Evolutionary conservation across 129 eudicot species (phyloP).

Genomic region (Gnaphalium uliginosum): DNA sequence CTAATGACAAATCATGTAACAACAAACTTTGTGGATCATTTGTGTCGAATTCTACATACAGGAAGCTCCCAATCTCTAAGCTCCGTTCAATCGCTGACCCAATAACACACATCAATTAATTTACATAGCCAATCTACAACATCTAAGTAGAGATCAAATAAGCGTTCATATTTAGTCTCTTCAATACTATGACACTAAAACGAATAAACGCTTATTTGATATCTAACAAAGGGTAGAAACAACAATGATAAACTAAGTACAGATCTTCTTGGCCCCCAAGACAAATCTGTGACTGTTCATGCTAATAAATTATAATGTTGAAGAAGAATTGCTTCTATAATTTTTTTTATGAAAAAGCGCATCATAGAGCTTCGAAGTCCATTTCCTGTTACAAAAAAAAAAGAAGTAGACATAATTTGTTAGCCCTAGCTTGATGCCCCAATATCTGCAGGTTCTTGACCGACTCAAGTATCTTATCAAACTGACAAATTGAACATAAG

Average conservation of each 20-base stretch:
- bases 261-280: neutral
- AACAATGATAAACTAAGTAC: conserved; percentile 21
- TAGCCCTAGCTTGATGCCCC: neutral
- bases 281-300: neutral
- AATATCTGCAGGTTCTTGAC: neutral
- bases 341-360: neutral
- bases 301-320: neutral
- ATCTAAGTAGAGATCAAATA: conserved; percentile 5
- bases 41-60: too few species aligned
- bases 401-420: neutral
- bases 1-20: too few species aligned
- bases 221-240: conserved; percentile 28
- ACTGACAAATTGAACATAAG: neutral
- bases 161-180: conserved; percentile 1
- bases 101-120: conserved; percentile 7
- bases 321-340: neutral
- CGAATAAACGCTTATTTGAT: conserved; percentile 8
- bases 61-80: too few species aligned
- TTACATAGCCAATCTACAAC: conserved; percentile 13
- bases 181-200: neutral
- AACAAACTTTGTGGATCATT: too few species aligned
- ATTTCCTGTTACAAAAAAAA: neutral
- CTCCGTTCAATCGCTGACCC: too few species aligned
- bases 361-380: conserved; percentile 1
- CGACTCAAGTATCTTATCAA: neutral